These are phyloP conservation scores for Sugiyamaella qingdaonensis DNA, from an alignment of 805 yeast species.

Conservation along the genomic window DNA sequence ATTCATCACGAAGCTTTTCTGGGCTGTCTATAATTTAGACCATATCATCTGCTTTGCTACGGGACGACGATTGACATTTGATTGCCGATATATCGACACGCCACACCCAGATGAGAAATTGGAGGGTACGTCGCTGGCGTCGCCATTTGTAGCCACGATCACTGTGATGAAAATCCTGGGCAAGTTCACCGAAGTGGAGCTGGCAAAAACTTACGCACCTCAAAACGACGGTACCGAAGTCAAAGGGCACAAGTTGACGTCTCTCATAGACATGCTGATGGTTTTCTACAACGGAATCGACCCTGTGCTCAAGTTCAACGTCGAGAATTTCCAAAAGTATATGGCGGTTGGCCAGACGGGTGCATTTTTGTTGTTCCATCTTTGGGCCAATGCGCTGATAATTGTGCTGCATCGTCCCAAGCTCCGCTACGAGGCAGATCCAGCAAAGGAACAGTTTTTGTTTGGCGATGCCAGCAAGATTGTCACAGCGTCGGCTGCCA, in stretches of 20 bases:
- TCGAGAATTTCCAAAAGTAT: constrained; percentile 5
- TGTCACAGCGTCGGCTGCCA: constrained; percentile 5
- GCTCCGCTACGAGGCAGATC: neutral
- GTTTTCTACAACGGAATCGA: neutral
- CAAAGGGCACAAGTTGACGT: neutral
- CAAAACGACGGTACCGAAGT: neutral
- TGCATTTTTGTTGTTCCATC: constrained; percentile 2
- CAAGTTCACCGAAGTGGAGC: neutral
- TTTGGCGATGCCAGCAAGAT: constrained; percentile 1
- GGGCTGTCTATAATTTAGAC: constrained; percentile 4
- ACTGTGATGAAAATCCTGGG: neutral
- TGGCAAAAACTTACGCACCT: neutral
- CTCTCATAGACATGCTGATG: neutral
- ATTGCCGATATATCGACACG: constrained; percentile 1
- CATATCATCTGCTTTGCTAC: constrained; percentile 9
- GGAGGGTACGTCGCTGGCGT: neutral
- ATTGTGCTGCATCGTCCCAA: constrained; percentile 2
- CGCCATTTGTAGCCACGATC: neutral
- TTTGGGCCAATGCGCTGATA: constrained; percentile 6
- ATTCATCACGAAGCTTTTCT: neutral
- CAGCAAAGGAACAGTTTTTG: neutral
- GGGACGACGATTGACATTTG: constrained; percentile 1
- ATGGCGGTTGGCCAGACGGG: neutral
- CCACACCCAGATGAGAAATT: neutral
- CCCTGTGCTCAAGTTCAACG: constrained; percentile 3